phyloP scores from a whole-genome alignment of 257 asterid species.

The Salvia splendens region DNA sequence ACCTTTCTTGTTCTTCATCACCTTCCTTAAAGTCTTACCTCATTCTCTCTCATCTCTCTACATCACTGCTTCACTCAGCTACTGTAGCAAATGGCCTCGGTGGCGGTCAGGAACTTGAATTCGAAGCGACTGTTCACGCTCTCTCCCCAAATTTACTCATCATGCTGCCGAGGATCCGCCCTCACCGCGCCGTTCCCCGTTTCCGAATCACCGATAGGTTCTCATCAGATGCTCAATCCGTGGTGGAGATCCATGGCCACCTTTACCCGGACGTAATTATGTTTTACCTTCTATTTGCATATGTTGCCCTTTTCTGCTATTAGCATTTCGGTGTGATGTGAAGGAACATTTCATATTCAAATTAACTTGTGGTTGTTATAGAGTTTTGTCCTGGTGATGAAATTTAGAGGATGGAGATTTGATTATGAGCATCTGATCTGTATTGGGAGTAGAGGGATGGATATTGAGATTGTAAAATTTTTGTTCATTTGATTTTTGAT shows the following conservation, averaged over 20 bases:
- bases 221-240: constrained; percentile 4
- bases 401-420: not conserved
- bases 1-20: too few relatives aligned
- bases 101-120: constrained; percentile 38
- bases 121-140: constrained; percentile 43
- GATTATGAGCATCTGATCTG: constrained; percentile 6
- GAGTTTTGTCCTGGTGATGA: not conserved
- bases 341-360: not conserved
- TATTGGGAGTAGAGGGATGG: not conserved
- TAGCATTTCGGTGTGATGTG: constrained; percentile 4
- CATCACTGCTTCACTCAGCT: constrained; percentile 8
- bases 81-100: constrained; percentile 46
- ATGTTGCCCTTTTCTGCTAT: not conserved
- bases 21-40: not conserved
- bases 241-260: constrained; percentile 53
- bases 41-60: not conserved
- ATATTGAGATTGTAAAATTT: not conserved
- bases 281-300: not conserved
- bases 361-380: not conserved
- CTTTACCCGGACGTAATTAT: constrained; percentile 41
- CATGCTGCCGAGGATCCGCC: constrained; percentile 49
- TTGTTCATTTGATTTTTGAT: not conserved
- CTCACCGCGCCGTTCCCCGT: constrained; percentile 43
- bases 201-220: constrained; percentile 43
- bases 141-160: constrained; percentile 40